A percentile compares a stretch with the other conserved stretches of the same genome.
Evolutionary conservation across 1,284 basidiomycete species (phyloP).

Genomic region (Puccinia novopanici): DNA sequence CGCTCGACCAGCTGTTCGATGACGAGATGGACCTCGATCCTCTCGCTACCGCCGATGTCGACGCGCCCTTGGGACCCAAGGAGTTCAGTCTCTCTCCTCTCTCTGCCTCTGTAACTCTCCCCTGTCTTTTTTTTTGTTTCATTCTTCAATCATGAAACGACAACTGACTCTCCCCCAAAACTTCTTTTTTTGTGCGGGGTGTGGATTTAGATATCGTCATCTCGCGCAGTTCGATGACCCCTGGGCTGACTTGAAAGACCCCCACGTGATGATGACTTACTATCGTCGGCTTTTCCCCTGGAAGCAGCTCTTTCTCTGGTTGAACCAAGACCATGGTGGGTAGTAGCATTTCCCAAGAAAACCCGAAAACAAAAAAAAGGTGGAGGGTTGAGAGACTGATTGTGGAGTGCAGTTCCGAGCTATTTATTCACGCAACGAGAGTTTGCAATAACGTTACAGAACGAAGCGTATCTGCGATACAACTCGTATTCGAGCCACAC

Average conservation of each 20-base stretch:
- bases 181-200: not conserved
- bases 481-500: slow-evolving; percentile 82
- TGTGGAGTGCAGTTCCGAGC: slow-evolving; percentile 60
- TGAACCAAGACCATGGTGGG: slow-evolving; percentile 79
- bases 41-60: not conserved
- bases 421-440: slow-evolving; percentile 87
- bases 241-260: slow-evolving; percentile 62
- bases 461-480: slow-evolving; percentile 92
- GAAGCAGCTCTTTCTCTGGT: slow-evolving; percentile 88
- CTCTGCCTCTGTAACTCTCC: too few species aligned
- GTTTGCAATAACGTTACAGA: slow-evolving; percentile 91
- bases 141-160: not conserved
- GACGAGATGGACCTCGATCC: slow-evolving; percentile 4
- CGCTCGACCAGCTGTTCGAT: not conserved
- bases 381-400: not conserved
- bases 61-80: not conserved
- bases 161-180: not conserved
- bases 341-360: not conserved
- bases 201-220: slow-evolving; percentile 6
- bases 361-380: not conserved
- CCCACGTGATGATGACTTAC: slow-evolving; percentile 78
- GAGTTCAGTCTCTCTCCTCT: not conserved
- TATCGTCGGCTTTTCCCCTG: slow-evolving; percentile 92
- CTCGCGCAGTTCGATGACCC: slow-evolving; percentile 35
- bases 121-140: too few species aligned